Percentiles rank a stretch among this genome's conserved stretches.
phyloP scores from a whole-genome alignment of 805 yeast genomes.

The Saturnispora kantuleensis region DNA sequence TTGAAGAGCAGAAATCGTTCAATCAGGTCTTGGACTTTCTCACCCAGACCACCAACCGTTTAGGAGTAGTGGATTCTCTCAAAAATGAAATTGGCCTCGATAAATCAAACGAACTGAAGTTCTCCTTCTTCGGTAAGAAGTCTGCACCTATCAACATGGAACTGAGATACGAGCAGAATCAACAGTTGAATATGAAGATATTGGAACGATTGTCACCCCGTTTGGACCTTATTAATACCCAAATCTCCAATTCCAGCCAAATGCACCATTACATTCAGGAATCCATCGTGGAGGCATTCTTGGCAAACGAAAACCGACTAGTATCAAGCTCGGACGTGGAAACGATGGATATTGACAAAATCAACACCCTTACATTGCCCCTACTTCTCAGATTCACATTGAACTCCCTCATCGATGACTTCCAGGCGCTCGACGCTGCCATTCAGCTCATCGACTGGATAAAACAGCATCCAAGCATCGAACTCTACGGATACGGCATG shows the following conservation, averaged over 20 bases:
- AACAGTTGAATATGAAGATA: conserved; percentile 8
- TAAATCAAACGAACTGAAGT: conserved; percentile 2
- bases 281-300: conserved; percentile 17
- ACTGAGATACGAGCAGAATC: conserved; percentile 11
- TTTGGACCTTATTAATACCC: conserved; percentile 16
- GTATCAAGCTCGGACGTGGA: too few species aligned
- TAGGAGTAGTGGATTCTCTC: conserved; percentile 21
- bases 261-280: conserved; percentile 16
- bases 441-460: conserved; percentile 16
- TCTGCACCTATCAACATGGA: conserved; percentile 13
- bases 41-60: conserved; percentile 14
- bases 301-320: neutral
- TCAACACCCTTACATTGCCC: conserved; percentile 7
- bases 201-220: conserved; percentile 15
- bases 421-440: conserved; percentile 22
- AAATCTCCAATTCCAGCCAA: conserved; percentile 15
- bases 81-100: conserved; percentile 18
- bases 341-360: neutral
- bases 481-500: conserved; percentile 25
- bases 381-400: conserved; percentile 20
- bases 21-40: conserved; percentile 23
- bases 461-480: conserved; percentile 21
- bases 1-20: conserved; percentile 27
- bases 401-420: conserved; percentile 24
- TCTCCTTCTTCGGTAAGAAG: conserved; percentile 6